Conservation (phyloP, 2,329 filamentous ascomycete genomes). For the Cryphonectria radicalis region DNA sequence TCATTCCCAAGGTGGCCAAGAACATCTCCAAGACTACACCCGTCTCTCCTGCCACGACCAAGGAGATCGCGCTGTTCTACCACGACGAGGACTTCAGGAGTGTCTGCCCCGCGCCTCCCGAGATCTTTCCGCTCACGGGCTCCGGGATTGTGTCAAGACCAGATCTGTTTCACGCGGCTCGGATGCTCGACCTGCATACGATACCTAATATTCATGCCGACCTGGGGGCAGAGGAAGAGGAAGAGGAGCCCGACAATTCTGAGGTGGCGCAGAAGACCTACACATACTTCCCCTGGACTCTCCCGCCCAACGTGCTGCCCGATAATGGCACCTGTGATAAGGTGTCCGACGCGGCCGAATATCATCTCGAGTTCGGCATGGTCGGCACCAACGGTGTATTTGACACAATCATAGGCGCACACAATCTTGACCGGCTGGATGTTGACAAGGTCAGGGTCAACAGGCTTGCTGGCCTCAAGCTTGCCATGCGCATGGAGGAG, state of each 20-base stretch:
- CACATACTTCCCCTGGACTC: slow-evolving; percentile 90
- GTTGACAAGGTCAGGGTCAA: slow-evolving; percentile 53
- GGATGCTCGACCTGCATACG: slow-evolving; percentile 78
- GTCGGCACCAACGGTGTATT: slow-evolving; percentile 51
- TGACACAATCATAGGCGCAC: slow-evolving; percentile 50
- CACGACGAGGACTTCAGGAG: slow-evolving; percentile 55
- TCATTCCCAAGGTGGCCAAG: slow-evolving; percentile 67
- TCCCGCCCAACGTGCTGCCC: slow-evolving; percentile 77
- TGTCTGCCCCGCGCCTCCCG: slow-evolving; percentile 69
- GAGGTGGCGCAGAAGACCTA: slow-evolving; percentile 69
- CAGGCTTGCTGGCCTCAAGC: slow-evolving; percentile 60
- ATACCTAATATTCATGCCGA: slow-evolving; percentile 67
- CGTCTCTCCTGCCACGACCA: slow-evolving; percentile 27
- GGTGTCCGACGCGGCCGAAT: slow-evolving; percentile 71
- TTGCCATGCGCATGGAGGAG: slow-evolving; percentile 71
- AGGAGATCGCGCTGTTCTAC: slow-evolving; percentile 37
- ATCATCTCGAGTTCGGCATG: slow-evolving; percentile 67
- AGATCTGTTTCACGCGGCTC: slow-evolving; percentile 88
- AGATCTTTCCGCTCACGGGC: slow-evolving; percentile 67
- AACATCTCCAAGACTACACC: slow-evolving; percentile 33
- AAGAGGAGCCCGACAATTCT: slow-evolving; percentile 34
- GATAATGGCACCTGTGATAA: slow-evolving; percentile 75
- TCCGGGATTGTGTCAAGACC: slow-evolving; percentile 79
- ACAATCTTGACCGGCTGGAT: slow-evolving; percentile 52
- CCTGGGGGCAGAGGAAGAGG: slow-evolving; percentile 48